Base-by-base conservation (phyloP, 1,284 basidiomycete genomes). In the Psilocybe mexicana region DNA sequence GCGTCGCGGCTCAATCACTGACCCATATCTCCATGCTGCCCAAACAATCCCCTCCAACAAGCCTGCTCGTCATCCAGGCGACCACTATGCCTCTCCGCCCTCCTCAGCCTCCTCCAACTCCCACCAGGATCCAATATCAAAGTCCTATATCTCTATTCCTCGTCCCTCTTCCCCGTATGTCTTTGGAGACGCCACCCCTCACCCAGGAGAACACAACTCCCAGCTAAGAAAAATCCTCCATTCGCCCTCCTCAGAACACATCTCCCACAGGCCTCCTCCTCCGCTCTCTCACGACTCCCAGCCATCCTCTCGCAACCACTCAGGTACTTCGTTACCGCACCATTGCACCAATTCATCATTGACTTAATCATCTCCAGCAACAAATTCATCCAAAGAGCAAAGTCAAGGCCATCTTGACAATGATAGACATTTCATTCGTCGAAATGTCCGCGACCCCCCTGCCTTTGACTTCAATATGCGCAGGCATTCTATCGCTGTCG, bases 1-100 rank as follows among this genome's bases (percentile, higher is more conserved):
- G 67, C 84, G 90, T 26, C 77, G 89, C 60, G 88, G 88, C 57
- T 92, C 90, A 1, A 86, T 91, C 67, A 90, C 90, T 18, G 90
- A 92, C 75, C 90, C 89, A 2, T 86, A 86, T 47, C 78, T 91
- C 53, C 88, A 90, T 72, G 84, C 85, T 55, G 77, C 82, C 14
- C 70, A 72, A 11, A 67, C 67, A 62, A 61, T 72, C 55, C 63
- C 56, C 42, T 58, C 71, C 60, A 73, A 3, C 38, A 74, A 62
- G 58, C 69, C 63, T 68, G 70, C 63, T 63, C 72, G 70, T 51
- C 62, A 65, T 51, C 58, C 54, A 43, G 43, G 65, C 58, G 72
- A 69, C 61, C 70, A 68, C 12, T 59, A 60, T 23, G 1, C 5
- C 44, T 61, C 66, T 49, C 65, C 64, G 12, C 63, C 65, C 28